Evolutionary conservation across 352 stramenopile species (phyloP).

Genomic region (Pythium folliculosum): DNA sequence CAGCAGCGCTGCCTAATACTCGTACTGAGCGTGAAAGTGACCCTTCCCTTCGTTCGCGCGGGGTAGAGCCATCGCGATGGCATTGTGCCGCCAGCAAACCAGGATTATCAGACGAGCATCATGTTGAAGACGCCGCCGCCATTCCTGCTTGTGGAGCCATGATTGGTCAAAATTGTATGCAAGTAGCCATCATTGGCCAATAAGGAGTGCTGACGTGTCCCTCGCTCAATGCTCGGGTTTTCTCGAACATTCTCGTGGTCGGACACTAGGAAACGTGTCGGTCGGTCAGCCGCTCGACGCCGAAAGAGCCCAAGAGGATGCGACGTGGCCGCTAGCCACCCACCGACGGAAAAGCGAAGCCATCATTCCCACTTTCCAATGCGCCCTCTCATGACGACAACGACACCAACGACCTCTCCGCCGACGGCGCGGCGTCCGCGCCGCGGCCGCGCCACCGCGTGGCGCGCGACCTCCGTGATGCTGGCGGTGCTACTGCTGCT

Average conservation of each 20-base stretch:
- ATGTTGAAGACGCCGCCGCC: slow-evolving; percentile 15
- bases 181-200: slow-evolving; percentile 15
- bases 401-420: neutral
- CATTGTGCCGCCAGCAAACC: too few species aligned
- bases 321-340: slow-evolving; percentile 2
- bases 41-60: too few species aligned
- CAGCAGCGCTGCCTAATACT: too few species aligned
- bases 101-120: neutral
- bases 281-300: slow-evolving; percentile 1
- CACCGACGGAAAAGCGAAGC: neutral
- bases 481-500: slow-evolving; percentile 30
- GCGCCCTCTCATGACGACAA: neutral
- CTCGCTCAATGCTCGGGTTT: slow-evolving; percentile 9
- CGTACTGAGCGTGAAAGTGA: too few species aligned
- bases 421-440: neutral
- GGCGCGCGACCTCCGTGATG: slow-evolving; percentile 26
- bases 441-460: neutral
- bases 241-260: slow-evolving; percentile 36
- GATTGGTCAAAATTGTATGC: slow-evolving; percentile 9
- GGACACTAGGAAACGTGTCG: slow-evolving; percentile 26
- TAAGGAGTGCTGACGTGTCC: slow-evolving; percentile 19
- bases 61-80: too few species aligned
- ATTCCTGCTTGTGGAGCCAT: slow-evolving; percentile 8
- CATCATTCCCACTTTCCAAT: neutral
- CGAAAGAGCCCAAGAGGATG: neutral